Evolutionary conservation across 192 early-diverging fungal genomes (phyloP), one percentile per base, ranked within the genome.

Genomic region (Allomyces arbusculus): DNA sequence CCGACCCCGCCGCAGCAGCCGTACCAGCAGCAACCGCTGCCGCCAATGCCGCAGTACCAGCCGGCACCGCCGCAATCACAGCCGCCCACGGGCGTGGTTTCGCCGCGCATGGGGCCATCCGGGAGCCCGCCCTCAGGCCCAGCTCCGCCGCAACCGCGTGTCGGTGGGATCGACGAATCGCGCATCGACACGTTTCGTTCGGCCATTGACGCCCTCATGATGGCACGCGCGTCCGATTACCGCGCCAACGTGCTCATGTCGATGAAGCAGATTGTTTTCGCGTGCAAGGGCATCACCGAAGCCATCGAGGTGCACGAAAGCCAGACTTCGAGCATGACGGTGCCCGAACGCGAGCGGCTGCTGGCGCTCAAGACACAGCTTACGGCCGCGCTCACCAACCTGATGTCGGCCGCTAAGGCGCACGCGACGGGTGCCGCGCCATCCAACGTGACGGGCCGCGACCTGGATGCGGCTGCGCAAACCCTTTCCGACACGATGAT

Each of bases 271-370:
- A 83, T 95, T 43, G 87, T 91, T 25, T 79, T 87, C 40, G 79
- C 90, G 0, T 94, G 92, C 77, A 85, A 87, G 62, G 76, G 79
- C 63, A 87, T 97, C 62, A 87, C 84, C 0, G 89, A 90, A 44
- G 89, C 95, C 62, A 81, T 89, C 10, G 86, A 91, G 58, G 74
- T 72, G 14, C 86, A 87, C 55, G 80, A 88, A 68, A 71, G 76
- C 33, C 71, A 71, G n/a, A 70, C 68, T 28, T 44, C 66, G 3
- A 75, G 72, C 12, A 74, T 92, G 19, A 63, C 72, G 16, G 55
- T 65, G 10, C 73, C 80, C 24, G 33, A 40, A 7, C 77, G 77
- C 26, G 76, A 83, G 8, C 66, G 71, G 2, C 66, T 91, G 24
- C 68, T 73, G 33, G 71, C 73, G 5, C 69, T 80, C 44, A 91